These are phyloP conservation scores for Beauveria pseudobassiana DNA, from an alignment of 2,329 filamentous ascomycete species.

Conservation along the genomic window DNA sequence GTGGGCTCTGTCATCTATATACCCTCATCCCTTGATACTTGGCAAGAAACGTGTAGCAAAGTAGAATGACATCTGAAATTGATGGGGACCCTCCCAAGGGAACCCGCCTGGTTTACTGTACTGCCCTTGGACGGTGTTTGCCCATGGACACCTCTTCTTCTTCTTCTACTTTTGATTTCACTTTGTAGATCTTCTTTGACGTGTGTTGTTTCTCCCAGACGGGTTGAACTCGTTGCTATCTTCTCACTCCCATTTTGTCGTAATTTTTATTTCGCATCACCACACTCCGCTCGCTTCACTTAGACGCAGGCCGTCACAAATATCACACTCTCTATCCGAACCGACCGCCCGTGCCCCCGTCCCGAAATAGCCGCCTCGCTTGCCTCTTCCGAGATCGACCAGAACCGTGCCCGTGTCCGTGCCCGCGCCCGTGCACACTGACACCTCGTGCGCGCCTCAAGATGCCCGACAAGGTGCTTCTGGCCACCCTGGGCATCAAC, in stretches of 20 bases:
- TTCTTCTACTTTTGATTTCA: conserved; percentile 5
- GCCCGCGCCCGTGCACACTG: too few relatives aligned
- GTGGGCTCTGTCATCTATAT: not conserved
- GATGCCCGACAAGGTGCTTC: conserved; percentile 50
- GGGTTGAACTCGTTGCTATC: not conserved
- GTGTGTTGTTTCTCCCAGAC: not conserved
- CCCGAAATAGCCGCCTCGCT: not conserved
- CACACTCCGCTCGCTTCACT: not conserved
- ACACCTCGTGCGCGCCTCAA: conserved; percentile 7
- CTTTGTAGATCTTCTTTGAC: not conserved
- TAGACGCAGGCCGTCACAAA: conserved; percentile 6
- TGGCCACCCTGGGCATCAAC: conserved; percentile 41
- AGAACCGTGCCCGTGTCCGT: too few relatives aligned
- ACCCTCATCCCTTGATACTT: not conserved
- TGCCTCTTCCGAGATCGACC: not conserved
- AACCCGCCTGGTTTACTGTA: not conserved
- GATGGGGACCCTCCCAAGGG: not conserved
- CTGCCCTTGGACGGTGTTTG: too few relatives aligned
- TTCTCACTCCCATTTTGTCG: not conserved
- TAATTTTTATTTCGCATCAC: not conserved
- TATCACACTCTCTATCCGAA: too few relatives aligned
- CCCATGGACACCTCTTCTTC: conserved; percentile 12
- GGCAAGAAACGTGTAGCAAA: not conserved
- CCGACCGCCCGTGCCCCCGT: not conserved
- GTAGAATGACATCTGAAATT: not conserved